Evolutionary conservation across 1,284 basidiomycete species (phyloP).

Genomic region (Phenoliferia sp.): DNA sequence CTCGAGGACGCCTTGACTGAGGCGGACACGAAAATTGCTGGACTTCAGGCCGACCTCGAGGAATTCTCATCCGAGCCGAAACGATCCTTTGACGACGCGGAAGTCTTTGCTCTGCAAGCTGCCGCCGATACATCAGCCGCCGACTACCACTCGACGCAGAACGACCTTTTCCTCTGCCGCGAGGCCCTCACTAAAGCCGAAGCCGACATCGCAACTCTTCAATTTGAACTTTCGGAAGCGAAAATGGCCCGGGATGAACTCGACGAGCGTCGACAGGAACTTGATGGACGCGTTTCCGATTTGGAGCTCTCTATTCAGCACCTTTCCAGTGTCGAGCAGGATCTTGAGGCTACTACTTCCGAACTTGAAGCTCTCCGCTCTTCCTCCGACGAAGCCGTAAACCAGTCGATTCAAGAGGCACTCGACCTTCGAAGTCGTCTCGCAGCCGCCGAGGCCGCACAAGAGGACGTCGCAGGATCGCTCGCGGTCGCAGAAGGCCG

Average conservation of each 20-base stretch:
- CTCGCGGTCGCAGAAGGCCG: neutral
- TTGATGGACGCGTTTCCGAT: neutral
- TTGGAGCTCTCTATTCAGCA: neutral
- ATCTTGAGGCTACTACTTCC: constrained; percentile 1
- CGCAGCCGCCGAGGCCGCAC: constrained; percentile 5
- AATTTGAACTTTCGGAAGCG: neutral
- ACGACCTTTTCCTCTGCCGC: neutral
- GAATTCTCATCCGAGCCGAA: neutral
- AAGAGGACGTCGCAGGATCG: constrained; percentile 8
- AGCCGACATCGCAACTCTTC: neutral
- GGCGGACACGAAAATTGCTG: neutral
- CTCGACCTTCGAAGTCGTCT: constrained; percentile 9
- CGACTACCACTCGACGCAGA: neutral
- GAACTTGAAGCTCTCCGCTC: constrained; percentile 16
- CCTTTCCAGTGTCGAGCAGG: constrained; percentile 1
- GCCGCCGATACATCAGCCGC: neutral
- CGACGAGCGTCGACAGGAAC: neutral
- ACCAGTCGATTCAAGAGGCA: constrained; percentile 7
- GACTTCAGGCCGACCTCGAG: neutral
- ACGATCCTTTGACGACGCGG: neutral
- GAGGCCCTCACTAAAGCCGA: constrained; percentile 1
- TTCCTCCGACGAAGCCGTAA: constrained; percentile 8
- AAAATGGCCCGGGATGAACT: constrained; percentile 1
- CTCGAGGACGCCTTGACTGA: constrained; percentile 3
- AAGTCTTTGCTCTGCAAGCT: constrained; percentile 4